phyloP scores from a whole-genome alignment of 352 stramenopile genomes.

The Phytopythium sindhum region DNA sequence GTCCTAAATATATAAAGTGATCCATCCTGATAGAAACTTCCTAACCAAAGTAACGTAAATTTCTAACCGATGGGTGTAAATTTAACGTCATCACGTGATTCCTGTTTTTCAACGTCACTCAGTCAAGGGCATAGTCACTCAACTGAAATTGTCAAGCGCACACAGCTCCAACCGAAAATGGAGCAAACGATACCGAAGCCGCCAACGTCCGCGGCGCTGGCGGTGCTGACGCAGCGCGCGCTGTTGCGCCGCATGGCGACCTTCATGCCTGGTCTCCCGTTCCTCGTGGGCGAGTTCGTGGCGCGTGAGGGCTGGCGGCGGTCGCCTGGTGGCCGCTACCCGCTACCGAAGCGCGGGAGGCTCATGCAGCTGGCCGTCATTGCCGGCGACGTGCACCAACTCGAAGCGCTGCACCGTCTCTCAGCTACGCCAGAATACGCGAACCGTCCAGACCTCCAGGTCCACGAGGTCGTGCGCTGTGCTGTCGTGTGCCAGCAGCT shows the following conservation, averaged over 20 bases:
- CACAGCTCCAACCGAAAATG: too few relatives aligned
- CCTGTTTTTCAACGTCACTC: too few relatives aligned
- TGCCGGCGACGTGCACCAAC: constrained; percentile 1
- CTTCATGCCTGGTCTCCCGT: constrained; percentile 30
- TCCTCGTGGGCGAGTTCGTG: constrained; percentile 20
- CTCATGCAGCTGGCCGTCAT: constrained; percentile 25
- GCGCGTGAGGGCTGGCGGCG: background rate
- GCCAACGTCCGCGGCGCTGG: constrained; percentile 9
- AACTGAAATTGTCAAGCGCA: too few relatives aligned
- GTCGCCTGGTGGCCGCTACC: constrained; percentile 13
- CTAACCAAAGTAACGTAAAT: too few relatives aligned
- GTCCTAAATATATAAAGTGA: too few relatives aligned
- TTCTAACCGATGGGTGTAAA: too few relatives aligned
- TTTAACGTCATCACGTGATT: too few relatives aligned
- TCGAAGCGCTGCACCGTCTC: constrained; percentile 2
- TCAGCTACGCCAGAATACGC: constrained; percentile 13
- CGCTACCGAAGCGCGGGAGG: constrained; percentile 19
- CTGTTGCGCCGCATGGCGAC: constrained; percentile 18
- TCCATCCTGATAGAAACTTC: too few relatives aligned
- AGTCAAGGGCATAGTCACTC: too few relatives aligned
- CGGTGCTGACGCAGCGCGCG: constrained; percentile 20
- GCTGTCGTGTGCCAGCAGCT: constrained; percentile 24
- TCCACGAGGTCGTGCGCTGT: constrained; percentile 28
- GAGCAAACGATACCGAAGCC: background rate
- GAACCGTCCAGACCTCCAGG: constrained; percentile 17